Evolutionary conservation across 306 rosid genomes (phyloP).

Genomic region (Mimosa pudica): DNA sequence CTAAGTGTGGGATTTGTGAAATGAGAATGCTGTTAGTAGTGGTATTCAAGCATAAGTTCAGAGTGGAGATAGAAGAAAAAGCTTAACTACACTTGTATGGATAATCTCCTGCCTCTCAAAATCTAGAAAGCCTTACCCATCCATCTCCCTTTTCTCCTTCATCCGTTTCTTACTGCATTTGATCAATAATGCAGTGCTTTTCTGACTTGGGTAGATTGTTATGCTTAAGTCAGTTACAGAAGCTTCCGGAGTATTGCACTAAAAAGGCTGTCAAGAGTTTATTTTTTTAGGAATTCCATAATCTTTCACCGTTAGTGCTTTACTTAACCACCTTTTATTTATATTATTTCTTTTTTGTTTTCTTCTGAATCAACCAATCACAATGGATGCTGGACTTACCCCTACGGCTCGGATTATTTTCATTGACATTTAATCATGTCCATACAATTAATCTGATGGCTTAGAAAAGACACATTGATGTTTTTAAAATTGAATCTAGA

Average conservation of each 20-base stretch:
- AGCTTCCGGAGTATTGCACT: not conserved
- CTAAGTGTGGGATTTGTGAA: not conserved
- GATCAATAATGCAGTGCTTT: not conserved
- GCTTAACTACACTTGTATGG: not conserved
- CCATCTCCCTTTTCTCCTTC: not conserved
- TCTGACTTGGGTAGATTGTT: not conserved
- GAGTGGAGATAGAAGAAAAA: not conserved
- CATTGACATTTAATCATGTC: too few species aligned
- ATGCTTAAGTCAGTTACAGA: not conserved
- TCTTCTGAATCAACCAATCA: not conserved
- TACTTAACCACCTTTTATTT: not conserved
- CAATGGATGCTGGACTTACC: slow-evolving; percentile 4
- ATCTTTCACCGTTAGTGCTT: slow-evolving; percentile 7
- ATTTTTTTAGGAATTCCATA: not conserved
- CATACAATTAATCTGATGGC: too few species aligned
- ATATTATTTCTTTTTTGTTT: not conserved
- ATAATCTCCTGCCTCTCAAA: not conserved
- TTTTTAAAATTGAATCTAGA: too few species aligned
- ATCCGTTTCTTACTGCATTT: not conserved
- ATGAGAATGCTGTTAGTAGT: not conserved
- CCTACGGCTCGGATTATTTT: too few species aligned
- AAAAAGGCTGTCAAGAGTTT: slow-evolving; percentile 1
- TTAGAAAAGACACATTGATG: too few species aligned
- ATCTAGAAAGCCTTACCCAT: not conserved
- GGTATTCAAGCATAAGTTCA: not conserved